A percentile compares a stretch with the other conserved stretches of the same genome.
Conservation (phyloP, 768 basidiomycete species). For the Pleurotus sapidus region DNA sequence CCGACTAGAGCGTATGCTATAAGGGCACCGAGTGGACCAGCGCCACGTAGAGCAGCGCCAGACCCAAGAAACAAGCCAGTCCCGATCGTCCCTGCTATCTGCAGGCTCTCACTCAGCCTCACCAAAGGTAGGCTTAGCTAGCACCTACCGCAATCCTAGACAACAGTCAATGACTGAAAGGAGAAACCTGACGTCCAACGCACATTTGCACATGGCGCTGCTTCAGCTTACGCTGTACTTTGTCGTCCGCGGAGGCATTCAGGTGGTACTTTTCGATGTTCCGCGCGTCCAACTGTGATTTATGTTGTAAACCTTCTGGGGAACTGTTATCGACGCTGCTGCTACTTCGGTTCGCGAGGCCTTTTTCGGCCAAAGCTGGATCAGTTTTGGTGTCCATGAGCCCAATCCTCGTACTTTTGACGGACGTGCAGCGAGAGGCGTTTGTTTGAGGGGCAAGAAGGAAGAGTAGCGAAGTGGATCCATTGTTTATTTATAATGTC, state of each 20-base stretch:
- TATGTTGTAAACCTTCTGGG: no score
- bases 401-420: no score
- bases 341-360: not conserved
- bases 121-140: not conserved
- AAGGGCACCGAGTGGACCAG: slow-evolving; percentile 65
- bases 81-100: slow-evolving; percentile 74
- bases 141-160: slow-evolving; percentile 58
- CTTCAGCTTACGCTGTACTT: slow-evolving; percentile 68
- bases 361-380: not conserved
- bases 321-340: not conserved
- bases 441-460: no score
- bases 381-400: not conserved
- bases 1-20: slow-evolving; percentile 63
- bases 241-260: slow-evolving; percentile 60
- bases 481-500: no score
- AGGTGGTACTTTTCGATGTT: slow-evolving; percentile 34
- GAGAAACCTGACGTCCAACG: slow-evolving; percentile 14
- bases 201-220: slow-evolving; percentile 80
- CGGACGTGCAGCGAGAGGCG: no score
- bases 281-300: not conserved
- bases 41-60: slow-evolving; percentile 53
- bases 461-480: no score
- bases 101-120: not conserved
- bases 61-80: slow-evolving; percentile 74
- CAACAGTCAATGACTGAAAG: not conserved